Base-by-base conservation (phyloP, 768 basidiomycete genomes). In the Galerina sulciceps region DNA sequence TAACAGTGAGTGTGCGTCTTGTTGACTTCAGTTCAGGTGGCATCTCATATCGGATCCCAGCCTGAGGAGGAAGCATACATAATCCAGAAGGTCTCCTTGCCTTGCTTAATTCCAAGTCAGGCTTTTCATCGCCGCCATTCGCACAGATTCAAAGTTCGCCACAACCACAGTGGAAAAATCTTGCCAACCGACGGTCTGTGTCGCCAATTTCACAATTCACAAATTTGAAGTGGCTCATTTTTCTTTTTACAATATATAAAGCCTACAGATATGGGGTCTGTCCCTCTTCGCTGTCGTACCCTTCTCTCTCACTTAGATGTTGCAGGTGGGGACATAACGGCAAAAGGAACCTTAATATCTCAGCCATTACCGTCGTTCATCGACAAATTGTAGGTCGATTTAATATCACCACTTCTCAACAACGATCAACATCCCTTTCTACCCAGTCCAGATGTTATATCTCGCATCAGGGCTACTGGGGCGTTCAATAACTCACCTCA, bases 161-260 rank as follows among this genome's bases (percentile, higher is more conserved):
- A n/a, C 85, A 84, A 65, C 87, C 85, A 23, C 90, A 85, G 69
- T 96, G 94, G 94, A 94, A 88, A 70, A 83, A 79, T 11, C 77
- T 93, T 10, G 76, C 82, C 4, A 90, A 90, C 62, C 81, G 92
- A 57, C 81, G 93, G 85, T 87, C 67, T 63, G 85, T 75, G 22
- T 48, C 18, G 26, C 20, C 44, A 45, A 58, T 18, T 48, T 46
- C 18, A 8, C 10, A 23, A 10, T 50, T 6, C 54, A 47, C 23
- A 41, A 52, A 15, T 52, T 34, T 37, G 15, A 34, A 38, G n/a
- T 31, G 2, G 18, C 17, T 35, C 8, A 14, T 22, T 31, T n/a
- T 23, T 53, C 34, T 20, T 31, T 11, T 35, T 26, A 15, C 43
- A 41, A 36, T 31, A 22, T n/a, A 20, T 35, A 23, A 50, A 93